Base-by-base conservation (phyloP, 495 filamentous ascomycete genomes). In the Parathielavia appendiculata region DNA sequence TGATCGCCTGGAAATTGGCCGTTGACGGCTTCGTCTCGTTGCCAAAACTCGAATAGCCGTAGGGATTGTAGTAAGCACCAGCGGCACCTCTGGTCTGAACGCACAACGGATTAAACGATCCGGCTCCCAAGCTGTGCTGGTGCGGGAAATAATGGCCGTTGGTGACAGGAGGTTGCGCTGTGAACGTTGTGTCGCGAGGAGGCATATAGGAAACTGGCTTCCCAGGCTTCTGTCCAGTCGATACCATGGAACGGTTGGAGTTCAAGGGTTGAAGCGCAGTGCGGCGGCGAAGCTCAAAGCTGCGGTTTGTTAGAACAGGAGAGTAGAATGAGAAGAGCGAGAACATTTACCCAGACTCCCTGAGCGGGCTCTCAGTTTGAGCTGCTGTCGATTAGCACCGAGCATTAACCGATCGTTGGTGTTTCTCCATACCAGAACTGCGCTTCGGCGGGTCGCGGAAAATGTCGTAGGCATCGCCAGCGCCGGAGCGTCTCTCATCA, bases 31-130 rank as follows among this genome's bases (percentile, higher is more conserved):
- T 76, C 35, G 60, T 40, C 16, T 73, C 69, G 32, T 59, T 65
- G 17, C 68, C 66, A 41, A 71, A 72, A 23, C 40, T 61, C 2
- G 56, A 10, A 51, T 70, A 73, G 51, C 60, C 54, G 51, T 67
- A 72, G 34, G 69, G 68, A 22, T 66, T 61, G 41, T 72, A 66
- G 20, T 55, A 67, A n/a, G 66, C 68, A 16, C 64, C 59, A 45
- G 66, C 62, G 20, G 66, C 68, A 17, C 64, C 59, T 48, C 67
- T 63, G 23, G 65, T 58, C 39, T 73, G 71, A 49, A 69, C 66
- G 57, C 65, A 77, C 17, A 80, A 68, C 1, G 78, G 77, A 50
- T 80, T 80, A 46, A 71, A 69, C 35, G 54, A 70, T 10, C 69
- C 65, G 52, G 63, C 47, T 10, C 69, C 62, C 36, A 72, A 63